Conservation (phyloP, 129 eudicot species). For the Chrysanthemum lavandulifolium region DNA sequence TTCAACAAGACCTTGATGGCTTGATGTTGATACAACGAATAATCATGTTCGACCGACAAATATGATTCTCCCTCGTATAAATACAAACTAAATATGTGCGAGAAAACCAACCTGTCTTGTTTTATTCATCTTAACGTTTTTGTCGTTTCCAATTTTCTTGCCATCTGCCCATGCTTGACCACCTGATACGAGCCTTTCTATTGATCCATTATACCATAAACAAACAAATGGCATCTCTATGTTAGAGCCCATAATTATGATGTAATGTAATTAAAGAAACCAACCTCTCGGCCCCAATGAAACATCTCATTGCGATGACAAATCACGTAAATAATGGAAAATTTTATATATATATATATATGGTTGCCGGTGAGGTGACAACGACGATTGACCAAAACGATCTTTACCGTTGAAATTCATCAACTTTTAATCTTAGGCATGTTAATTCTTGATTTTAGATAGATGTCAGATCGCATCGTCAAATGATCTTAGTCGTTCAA, state of each 20-base stretch:
- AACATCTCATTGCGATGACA: too few species aligned
- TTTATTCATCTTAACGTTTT: neutral
- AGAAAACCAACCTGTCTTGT: neutral
- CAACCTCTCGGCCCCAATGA: constrained; percentile 1
- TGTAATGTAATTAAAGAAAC: neutral
- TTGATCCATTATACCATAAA: neutral
- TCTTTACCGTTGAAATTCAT: too few species aligned
- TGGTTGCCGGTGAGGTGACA: too few species aligned
- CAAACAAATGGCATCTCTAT: neutral
- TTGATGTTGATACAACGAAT: neutral
- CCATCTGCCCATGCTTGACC: neutral
- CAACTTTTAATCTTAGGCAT: too few species aligned
- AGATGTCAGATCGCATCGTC: too few species aligned
- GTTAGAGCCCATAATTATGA: neutral
- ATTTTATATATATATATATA: too few species aligned
- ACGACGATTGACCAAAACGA: too few species aligned
- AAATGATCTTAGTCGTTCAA: too few species aligned
- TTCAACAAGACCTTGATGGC: too few species aligned
- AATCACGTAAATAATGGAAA: too few species aligned
- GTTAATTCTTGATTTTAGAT: too few species aligned
- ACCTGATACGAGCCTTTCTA: neutral
- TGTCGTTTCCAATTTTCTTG: constrained; percentile 9
- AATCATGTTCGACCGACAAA: neutral
- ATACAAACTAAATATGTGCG: neutral
- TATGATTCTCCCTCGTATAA: neutral